Evolutionary conservation across 345 rosid genomes (phyloP), one percentile per base, ranked within the genome.

Genomic region (Salix exigua): DNA sequence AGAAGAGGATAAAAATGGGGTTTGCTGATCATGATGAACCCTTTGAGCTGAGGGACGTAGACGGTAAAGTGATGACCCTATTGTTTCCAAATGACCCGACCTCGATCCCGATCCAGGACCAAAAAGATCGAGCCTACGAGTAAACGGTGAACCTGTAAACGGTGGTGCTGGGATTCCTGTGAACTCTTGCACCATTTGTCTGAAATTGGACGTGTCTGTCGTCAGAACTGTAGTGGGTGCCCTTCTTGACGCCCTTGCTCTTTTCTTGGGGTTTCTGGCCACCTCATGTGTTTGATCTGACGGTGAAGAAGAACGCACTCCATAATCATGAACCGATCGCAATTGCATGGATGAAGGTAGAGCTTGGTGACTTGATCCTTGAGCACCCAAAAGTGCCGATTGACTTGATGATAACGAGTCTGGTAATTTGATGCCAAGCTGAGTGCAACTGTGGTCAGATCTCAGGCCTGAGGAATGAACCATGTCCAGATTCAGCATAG

Each of bases 171-270:
- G 97, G 68, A 89, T 88, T 50, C 98, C 98, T 0, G 98, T 94
- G 81, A 94, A 94, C 71, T 94, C 98, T 79, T 94, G 98, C 77
- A 94, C 98, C 94, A 94, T 94, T 73, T 94, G 89, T 79, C 98
- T 78, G 79, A 94, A 94, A 82, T 94, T 94, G 6, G 91, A 85
- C 7, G 98, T 88, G 88, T 94, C 96, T 28, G 98, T 94, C 58
- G 93, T 90, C 51, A 94, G 91, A 78, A 94, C 91, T 0, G 98
- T 91, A 61, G 98, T 94, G 1, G 96, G 96, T 7, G 98, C 98
- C 35, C 96, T 81, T 72, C 98, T 87, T 12, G 98, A 92, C 9
- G 97, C 94, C 82, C 97, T 87, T 0, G 97, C 86, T 73, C 98
- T 78, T 84, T 94, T 94, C 85, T 88, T 92, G 21, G 97, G 90